phyloP scores from a whole-genome alignment of 768 basidiomycete genomes.

The Hysterangium stoloniferum region DNA sequence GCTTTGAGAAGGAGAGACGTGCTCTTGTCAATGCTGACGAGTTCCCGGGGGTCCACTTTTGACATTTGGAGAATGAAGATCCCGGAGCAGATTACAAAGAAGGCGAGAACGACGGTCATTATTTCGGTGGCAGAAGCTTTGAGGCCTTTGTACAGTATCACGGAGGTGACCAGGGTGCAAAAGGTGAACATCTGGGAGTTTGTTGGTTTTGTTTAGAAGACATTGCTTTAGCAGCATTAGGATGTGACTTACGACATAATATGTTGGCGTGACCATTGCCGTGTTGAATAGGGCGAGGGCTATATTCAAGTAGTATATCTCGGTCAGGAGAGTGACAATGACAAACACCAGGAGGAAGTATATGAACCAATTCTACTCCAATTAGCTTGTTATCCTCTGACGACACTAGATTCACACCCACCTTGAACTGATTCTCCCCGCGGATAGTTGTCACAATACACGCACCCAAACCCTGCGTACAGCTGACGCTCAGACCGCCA shows the following conservation, averaged over 20 bases:
- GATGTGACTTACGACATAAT: conserved; percentile 25
- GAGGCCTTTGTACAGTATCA: conserved; percentile 38
- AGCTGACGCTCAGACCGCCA: conserved; percentile 35
- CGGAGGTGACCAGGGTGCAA: conserved; percentile 31
- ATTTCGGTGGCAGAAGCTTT: conserved; percentile 31
- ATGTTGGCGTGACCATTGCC: conserved; percentile 24
- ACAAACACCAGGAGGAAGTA: conserved; percentile 32
- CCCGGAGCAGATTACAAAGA: conserved; percentile 33
- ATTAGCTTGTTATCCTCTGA: background rate
- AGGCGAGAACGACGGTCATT: conserved; percentile 37
- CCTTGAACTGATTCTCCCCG: conserved; percentile 23
- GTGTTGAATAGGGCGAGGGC: conserved; percentile 42
- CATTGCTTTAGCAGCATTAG: background rate
- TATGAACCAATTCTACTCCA: conserved; percentile 33
- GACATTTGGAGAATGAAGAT: conserved; percentile 39
- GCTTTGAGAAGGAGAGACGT: conserved; percentile 38
- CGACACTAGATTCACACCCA: background rate
- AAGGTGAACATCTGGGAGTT: conserved; percentile 23
- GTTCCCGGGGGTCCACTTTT: conserved; percentile 34
- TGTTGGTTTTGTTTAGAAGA: background rate
- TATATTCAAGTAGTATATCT: conserved; percentile 40
- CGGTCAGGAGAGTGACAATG: conserved; percentile 29
- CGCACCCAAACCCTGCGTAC: conserved; percentile 33
- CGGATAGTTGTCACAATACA: conserved; percentile 32
- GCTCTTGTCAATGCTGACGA: conserved; percentile 32